Evolutionary conservation across 1,139 yeast species (phyloP), one percentile per base, ranked within the genome.

Genomic region (Meyerozyma sp.): DNA sequence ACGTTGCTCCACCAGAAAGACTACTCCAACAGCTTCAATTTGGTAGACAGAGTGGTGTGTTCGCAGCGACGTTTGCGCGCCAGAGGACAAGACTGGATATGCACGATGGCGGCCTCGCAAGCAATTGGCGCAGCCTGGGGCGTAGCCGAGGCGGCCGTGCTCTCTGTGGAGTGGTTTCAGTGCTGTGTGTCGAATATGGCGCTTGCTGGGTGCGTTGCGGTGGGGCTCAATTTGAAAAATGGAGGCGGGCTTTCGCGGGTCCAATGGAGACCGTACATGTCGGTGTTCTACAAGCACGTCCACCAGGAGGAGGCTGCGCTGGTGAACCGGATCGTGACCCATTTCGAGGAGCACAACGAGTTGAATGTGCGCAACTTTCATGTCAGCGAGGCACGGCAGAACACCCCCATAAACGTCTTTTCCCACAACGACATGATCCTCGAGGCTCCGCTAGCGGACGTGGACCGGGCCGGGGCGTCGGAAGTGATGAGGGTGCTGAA

Each of bases 271-370:
- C 58, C 58, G 4, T 64, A 70, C 44, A 61, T 56, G 20, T 50
- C 58, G 1, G 14, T 56, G 3, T 28, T 52, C 13, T 53, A 64
- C 46, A 60, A 60, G 9, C 51, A 55, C 39, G 36, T 53, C 4
- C 65, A 65, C 45, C 52, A 56, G n/a, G 58, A 61, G 8, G 74
- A 69, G 46, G 48, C 68, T 6, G 41, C 57, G 2, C 45, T 59
- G 4, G 52, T 66, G 9, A 68, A 68, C 47, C 57, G 63, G 42
- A 59, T 69, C 14, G 54, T 70, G 38, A 61, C 63, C 4, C 68
- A 66, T 47, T 70, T 65, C 43, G 75, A 72, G 46, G 76, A 71
- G 51, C 62, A 62, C 48, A 61, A 63, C 46, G 77, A 72, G 45
- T 56, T 68, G 35, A 70, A 70, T 44, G 56, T 68, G 5, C 57